Conservation (phyloP, 371 early-diverging fungal genomes). For the Mucor racemosus region DNA sequence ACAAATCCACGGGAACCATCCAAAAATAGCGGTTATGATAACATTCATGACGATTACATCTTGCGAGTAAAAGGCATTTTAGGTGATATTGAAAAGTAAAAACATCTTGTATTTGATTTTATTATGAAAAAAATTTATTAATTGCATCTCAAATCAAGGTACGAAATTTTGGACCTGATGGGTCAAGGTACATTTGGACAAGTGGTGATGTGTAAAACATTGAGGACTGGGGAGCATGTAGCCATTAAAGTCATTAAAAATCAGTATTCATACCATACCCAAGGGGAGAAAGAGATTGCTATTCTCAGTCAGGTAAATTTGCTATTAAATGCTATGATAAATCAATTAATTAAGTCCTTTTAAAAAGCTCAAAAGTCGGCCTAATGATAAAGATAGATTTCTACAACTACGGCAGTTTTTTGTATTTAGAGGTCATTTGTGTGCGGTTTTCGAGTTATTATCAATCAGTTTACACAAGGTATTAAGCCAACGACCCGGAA, state of each 20-base stretch:
- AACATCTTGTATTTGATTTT: background rate
- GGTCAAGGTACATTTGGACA: constrained; percentile 99
- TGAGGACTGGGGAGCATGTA: constrained; percentile 82
- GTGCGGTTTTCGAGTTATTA: constrained; percentile 94
- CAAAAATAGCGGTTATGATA: constrained; percentile 32
- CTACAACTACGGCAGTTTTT: constrained; percentile 84
- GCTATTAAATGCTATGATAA: background rate
- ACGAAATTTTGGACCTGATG: constrained; percentile 86
- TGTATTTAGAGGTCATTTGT: constrained; percentile 89
- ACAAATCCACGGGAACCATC: constrained; percentile 31
- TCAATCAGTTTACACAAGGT: constrained; percentile 94
- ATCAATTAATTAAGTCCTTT: constrained; percentile 1
- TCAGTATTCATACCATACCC: constrained; percentile 88
- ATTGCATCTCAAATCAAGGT: constrained; percentile 46
- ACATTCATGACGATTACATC: constrained; percentile 36
- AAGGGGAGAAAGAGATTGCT: constrained; percentile 92
- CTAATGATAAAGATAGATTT: constrained; percentile 71
- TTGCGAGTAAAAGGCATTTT: constrained; percentile 23
- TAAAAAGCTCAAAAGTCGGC: constrained; percentile 61
- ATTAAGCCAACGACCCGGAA: constrained; percentile 88
- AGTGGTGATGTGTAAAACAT: constrained; percentile 92
- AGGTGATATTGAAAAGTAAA: constrained; percentile 14
- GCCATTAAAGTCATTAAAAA: constrained; percentile 98
- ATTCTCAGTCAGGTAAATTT: constrained; percentile 54
- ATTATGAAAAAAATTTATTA: background rate